Conservation (phyloP, 768 basidiomycete species). For the Lentinula aciculospora region DNA sequence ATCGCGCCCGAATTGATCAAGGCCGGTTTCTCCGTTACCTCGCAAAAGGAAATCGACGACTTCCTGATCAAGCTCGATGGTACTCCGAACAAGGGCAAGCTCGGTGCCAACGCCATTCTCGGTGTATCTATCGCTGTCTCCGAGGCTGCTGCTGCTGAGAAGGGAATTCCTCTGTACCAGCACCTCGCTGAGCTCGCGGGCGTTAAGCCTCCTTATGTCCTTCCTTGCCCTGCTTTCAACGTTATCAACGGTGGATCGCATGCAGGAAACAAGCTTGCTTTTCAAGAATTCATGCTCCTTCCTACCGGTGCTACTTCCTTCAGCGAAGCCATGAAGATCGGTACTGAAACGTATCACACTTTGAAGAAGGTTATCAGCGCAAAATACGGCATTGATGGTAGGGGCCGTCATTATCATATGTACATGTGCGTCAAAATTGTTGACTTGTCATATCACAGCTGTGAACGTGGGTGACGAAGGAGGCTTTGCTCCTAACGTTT, state of each 20-base stretch:
- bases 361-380: conserved; percentile 98
- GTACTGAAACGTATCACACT: conserved; percentile 96
- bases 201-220: conserved; percentile 87
- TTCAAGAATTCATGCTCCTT: conserved; percentile 99
- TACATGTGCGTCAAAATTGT: conserved; percentile 12
- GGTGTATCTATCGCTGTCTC: conserved; percentile 96
- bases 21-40: conserved; percentile 74
- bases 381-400: conserved; percentile 99
- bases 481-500: conserved; percentile 98
- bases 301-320: conserved; percentile 90
- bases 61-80: conserved; percentile 98
- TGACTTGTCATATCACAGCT: conserved; percentile 40
- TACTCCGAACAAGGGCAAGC: conserved; percentile 97
- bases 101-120: conserved; percentile 98
- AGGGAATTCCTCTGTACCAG: conserved; percentile 92
- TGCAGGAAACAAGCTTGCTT: conserved; percentile 98
- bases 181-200: conserved; percentile 96
- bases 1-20: conserved; percentile 89
- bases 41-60: conserved; percentile 95
- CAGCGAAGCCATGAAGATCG: conserved; percentile 98
- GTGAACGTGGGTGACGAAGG: conserved; percentile 99
- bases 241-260: conserved; percentile 99
- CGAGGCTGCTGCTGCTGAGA: conserved; percentile 91
- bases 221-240: conserved; percentile 94
- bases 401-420: conserved; percentile 15